Percentiles rank a stretch among this genome's conserved stretches.
Conservation (phyloP, 148 eudicot species). For the Agrostemma githago region DNA sequence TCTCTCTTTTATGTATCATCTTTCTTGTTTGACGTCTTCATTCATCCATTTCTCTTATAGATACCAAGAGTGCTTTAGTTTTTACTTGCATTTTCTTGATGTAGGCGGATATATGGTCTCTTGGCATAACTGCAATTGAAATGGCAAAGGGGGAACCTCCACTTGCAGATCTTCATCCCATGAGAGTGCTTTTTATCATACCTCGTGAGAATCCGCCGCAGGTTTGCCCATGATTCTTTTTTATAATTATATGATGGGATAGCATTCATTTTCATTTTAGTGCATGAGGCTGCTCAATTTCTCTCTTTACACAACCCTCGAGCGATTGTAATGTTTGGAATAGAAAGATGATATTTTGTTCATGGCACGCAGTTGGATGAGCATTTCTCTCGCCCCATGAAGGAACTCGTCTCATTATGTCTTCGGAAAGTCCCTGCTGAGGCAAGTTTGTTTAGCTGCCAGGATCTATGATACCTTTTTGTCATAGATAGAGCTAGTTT, state of each 20-base stretch:
- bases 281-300: conserved; percentile 8
- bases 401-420: conserved; percentile 85
- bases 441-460: conserved; percentile 34
- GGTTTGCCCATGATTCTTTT: conserved; percentile 42
- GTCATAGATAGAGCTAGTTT: too few relatives aligned
- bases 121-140: conserved; percentile 94
- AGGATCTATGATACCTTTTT: too few relatives aligned
- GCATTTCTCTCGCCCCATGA: conserved; percentile 91
- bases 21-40: background rate
- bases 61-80: background rate
- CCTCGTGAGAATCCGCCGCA: conserved; percentile 99
- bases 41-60: background rate
- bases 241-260: background rate
- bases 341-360: conserved; percentile 23
- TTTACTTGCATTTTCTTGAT: conserved; percentile 20
- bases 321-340: background rate
- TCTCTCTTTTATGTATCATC: background rate
- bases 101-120: conserved; percentile 99
- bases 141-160: conserved; percentile 99
- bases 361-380: conserved; percentile 74
- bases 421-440: conserved; percentile 80
- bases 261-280: background rate
- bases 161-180: conserved; percentile 92
- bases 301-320: background rate
- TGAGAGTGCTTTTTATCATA: conserved; percentile 98